These are phyloP conservation scores for Sporothrix protearum DNA, from an alignment of 2,329 filamentous ascomycete species.

Conservation along the genomic window DNA sequence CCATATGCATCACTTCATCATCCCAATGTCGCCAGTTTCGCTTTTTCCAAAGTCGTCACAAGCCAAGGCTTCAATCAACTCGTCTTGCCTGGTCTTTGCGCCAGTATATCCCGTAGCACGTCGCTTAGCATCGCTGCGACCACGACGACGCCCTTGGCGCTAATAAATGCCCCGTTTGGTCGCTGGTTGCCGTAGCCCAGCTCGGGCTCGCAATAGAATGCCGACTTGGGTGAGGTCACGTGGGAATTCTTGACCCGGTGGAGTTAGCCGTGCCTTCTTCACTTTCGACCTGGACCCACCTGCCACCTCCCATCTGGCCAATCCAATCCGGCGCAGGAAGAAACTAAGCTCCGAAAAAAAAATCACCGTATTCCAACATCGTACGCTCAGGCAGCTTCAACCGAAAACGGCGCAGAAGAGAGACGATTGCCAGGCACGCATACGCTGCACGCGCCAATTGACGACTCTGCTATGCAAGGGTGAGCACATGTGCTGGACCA, in stretches of 20 bases:
- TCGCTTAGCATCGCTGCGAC: background rate
- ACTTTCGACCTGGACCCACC: background rate
- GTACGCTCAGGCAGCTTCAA: background rate
- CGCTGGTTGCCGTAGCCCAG: background rate
- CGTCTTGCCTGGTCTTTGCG: background rate
- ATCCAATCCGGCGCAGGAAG: conserved; percentile 21
- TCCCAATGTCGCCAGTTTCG: background rate
- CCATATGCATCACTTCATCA: background rate
- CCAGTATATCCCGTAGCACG: background rate
- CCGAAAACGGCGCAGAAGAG: background rate
- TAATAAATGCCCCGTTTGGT: background rate
- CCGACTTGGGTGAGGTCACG: background rate
- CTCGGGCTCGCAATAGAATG: background rate
- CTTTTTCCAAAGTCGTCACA: background rate
- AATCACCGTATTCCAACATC: conserved; percentile 10
- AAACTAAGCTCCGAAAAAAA: conserved; percentile 25
- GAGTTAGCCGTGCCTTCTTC: background rate
- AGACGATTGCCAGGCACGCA: background rate
- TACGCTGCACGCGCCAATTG: background rate
- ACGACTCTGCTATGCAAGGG: background rate
- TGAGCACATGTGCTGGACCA: background rate
- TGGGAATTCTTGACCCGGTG: background rate
- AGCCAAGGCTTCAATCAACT: background rate
- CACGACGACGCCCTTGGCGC: background rate
- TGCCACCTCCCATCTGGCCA: background rate